These are phyloP conservation scores for Gliomastix tumulicola DNA, from an alignment of 2,329 filamentous ascomycete species.

Conservation along the genomic window DNA sequence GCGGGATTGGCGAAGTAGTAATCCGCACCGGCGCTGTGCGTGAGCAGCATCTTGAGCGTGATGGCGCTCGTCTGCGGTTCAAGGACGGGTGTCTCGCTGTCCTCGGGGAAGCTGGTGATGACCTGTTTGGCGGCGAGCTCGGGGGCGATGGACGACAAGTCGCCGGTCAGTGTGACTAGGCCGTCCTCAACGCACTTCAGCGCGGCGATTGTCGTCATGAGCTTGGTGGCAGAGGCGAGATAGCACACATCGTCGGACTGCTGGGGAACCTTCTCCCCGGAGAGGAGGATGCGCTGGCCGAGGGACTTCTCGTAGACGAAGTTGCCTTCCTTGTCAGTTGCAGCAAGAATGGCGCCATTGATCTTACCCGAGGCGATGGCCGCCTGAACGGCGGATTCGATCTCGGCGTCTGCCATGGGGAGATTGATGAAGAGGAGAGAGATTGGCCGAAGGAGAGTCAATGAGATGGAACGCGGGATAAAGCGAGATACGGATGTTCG, in stretches of 20 bases:
- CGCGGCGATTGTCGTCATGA: slow-evolving; percentile 43
- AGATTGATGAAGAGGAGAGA: background rate
- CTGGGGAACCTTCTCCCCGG: slow-evolving; percentile 27
- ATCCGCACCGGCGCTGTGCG: slow-evolving; percentile 39
- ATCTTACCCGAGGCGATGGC: slow-evolving; percentile 35
- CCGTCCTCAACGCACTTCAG: slow-evolving; percentile 49
- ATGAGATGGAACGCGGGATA: no score
- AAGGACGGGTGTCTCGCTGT: slow-evolving; percentile 27
- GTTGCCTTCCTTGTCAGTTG: slow-evolving; percentile 24
- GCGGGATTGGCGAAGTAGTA: slow-evolving; percentile 34
- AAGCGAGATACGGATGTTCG: no score
- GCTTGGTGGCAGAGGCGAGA: slow-evolving; percentile 30
- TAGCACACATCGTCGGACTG: slow-evolving; percentile 25
- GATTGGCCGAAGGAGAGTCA: no score
- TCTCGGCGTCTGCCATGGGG: slow-evolving; percentile 15
- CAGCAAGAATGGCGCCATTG: slow-evolving; percentile 33
- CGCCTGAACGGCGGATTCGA: slow-evolving; percentile 27
- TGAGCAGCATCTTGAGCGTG: slow-evolving; percentile 42
- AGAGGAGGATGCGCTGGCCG: slow-evolving; percentile 30
- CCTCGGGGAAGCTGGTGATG: slow-evolving; percentile 35
- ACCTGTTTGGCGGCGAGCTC: slow-evolving; percentile 40
- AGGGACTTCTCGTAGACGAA: slow-evolving; percentile 31
- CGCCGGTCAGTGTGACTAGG: slow-evolving; percentile 34
- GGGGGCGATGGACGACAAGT: slow-evolving; percentile 35
- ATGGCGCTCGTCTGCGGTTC: slow-evolving; percentile 26